phyloP scores from a whole-genome alignment of 805 yeast species.

The Spencermartinsiella europaea region DNA sequence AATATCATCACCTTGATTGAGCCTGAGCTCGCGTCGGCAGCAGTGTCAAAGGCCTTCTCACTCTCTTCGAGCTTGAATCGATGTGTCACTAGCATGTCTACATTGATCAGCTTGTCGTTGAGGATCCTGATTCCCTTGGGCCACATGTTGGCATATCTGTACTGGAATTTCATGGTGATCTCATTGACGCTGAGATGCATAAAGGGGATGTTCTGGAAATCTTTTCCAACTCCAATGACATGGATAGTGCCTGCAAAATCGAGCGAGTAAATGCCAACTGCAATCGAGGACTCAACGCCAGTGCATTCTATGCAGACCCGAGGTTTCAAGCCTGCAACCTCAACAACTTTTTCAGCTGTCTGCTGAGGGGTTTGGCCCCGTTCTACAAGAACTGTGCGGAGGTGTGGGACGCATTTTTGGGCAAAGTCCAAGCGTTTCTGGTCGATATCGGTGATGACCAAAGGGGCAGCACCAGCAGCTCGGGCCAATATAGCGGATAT shows the following conservation, averaged over 20 bases:
- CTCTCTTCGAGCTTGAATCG: constrained; percentile 43
- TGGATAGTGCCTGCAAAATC: constrained; percentile 44
- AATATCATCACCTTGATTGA: constrained; percentile 43
- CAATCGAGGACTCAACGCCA: constrained; percentile 45
- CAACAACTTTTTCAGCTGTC: constrained; percentile 25
- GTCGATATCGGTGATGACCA: constrained; percentile 46
- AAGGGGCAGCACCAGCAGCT: constrained; percentile 48
- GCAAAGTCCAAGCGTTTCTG: constrained; percentile 42
- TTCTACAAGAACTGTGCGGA: constrained; percentile 40
- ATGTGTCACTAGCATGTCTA: constrained; percentile 44
- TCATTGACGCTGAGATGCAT: constrained; percentile 49
- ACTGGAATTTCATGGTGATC: constrained; percentile 45
- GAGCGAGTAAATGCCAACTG: constrained; percentile 41
- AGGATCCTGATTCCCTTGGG: constrained; percentile 47
- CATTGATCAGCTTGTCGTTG: constrained; percentile 36
- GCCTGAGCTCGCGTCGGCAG: constrained; percentile 32
- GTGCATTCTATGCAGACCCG: constrained; percentile 48
- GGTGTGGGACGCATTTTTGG: constrained; percentile 40
- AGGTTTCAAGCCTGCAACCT: constrained; percentile 41
- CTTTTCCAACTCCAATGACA: constrained; percentile 48
- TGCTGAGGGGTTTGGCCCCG: constrained; percentile 35
- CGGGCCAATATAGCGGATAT: constrained; percentile 42
- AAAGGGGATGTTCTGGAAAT: constrained; percentile 44
- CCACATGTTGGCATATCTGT: constrained; percentile 52
- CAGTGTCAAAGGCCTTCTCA: constrained; percentile 37